Evolutionary conservation across 139 green algal species (phyloP), one percentile per base, ranked within the genome.

Genomic region (Zygnema cylindricum): DNA sequence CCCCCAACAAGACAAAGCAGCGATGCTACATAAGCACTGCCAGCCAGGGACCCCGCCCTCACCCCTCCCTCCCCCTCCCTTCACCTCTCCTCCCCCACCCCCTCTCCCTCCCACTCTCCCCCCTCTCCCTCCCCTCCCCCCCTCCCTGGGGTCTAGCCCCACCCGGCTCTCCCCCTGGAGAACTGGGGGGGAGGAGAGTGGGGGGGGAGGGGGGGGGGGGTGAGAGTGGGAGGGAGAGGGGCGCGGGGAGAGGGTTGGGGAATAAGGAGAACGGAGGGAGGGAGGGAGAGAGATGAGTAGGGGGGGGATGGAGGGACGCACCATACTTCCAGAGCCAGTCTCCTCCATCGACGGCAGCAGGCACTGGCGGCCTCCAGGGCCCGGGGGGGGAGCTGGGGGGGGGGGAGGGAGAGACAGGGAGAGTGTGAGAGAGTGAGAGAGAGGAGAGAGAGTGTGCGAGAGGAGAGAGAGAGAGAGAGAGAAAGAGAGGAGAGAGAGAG

Each of bases 301-400:
- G 7, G 7, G 49, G 7, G 7, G 7, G 49, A 7, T 16, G 49
- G 16, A 25, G 71, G 49, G 7, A 16, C 49, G 7, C 49, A 38
- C 82, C 82, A 88, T 69, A 88, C 87, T 30, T 88, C 82, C 23
- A 21, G 36, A 36, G 82, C 39, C 36, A 88, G 82, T 25, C 82
- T 69, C 36, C 82, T 69, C 82, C 82, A 88, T 38, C 82, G 33
- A 69, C 42, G 39, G 32, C 82, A 88, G 82, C 82, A 88, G 41
- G 33, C 69, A 39, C 23, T 85, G 33, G 82, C 82, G 7, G 43
- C 33, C 38, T 87, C 2, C 33, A 88, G 82, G 30, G 87, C 82
- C 33, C 35, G 41, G 23, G 82, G 82, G 1, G 82, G 71, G 11
- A 88, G 82, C 82, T 86, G 78, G 7, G 30, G n/a, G n/a, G n/a